Base-by-base conservation (phyloP, 805 yeast genomes). In the Candida ipomoeae region DNA sequence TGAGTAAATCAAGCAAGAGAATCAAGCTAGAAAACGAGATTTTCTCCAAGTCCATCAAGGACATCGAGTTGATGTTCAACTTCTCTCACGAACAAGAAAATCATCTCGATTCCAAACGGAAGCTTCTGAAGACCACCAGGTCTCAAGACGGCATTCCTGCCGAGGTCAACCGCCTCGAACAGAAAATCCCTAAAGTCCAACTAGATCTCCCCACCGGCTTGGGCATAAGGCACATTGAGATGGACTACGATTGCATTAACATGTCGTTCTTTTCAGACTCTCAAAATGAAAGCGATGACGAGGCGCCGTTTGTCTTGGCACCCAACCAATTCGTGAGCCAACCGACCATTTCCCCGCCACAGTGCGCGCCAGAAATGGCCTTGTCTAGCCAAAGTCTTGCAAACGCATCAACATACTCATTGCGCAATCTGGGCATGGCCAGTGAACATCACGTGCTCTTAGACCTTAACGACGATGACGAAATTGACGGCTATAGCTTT, bases 51-150 rank as follows among this genome's bases (percentile, higher is more conserved):
- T 49, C 55, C 21, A 54, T 55, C 50, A 45, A 52, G 46, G 59
- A 55, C 48, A 55, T 55, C 33, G 59, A 55, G 20, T 43, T 46
- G 21, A 55, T 55, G 59, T 55, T 55, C 46, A 48, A 48, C 20
- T 48, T 48, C 32, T 44, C 55, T 18, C 33, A 40, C n/a, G 52
- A 52, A 32, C 44, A 40, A 7, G 50, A 37, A 7, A 40, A 18
- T 15, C n/a, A 34, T 21, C 31, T 7, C 14, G 41, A 35, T 6
- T 3, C 45, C 32, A 32, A 21, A 15, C 46, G 40, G 15, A 44
- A 44, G 40, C 13, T 44, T 23, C 40, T 26, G 40, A 44, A 36
- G 15, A 41, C 37, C 15, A 41, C 18, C 29, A 13, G 23, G 26
- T 23, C 40, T 8, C 37, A 20, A 6, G 34, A 18, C 15, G 46